phyloP scores from a whole-genome alignment of 176 grass and related monocot species.

The Cymbopogon citratus region DNA sequence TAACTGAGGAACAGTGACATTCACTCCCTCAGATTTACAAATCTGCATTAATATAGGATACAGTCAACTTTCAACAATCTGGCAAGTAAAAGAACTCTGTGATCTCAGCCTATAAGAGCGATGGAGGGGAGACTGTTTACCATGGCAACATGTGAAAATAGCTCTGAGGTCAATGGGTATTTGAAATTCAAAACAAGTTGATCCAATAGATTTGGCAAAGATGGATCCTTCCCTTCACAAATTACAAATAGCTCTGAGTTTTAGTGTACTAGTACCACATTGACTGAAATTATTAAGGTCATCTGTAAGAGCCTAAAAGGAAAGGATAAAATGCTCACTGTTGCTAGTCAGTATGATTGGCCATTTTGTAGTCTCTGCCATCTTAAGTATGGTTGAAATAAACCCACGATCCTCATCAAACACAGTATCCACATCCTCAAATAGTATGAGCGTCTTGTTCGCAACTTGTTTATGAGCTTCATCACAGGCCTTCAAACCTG shows the following conservation, averaged over 20 bases:
- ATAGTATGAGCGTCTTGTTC: constrained; percentile 82
- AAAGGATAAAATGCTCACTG: constrained; percentile 52
- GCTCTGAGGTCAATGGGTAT: constrained; percentile 66
- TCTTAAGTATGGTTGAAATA: constrained; percentile 79
- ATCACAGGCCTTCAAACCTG: constrained; percentile 23
- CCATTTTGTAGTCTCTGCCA: constrained; percentile 73
- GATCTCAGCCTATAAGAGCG: background rate
- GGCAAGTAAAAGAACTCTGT: background rate
- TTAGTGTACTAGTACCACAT: constrained; percentile 4
- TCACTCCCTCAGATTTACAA: constrained; percentile 62
- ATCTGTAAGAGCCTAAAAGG: background rate
- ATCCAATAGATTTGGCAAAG: constrained; percentile 66
- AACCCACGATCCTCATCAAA: constrained; percentile 93
- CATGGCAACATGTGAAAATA: constrained; percentile 65
- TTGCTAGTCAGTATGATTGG: constrained; percentile 98
- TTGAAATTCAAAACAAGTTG: constrained; percentile 71
- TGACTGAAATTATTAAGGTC: constrained; percentile 14
- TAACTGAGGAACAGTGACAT: constrained; percentile 47
- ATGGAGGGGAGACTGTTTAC: constrained; percentile 34
- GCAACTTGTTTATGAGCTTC: constrained; percentile 41
- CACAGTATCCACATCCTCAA: constrained; percentile 94
- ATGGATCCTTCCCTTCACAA: constrained; percentile 67
- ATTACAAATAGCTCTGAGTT: constrained; percentile 9
- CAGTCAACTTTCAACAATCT: constrained; percentile 24
- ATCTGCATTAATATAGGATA: constrained; percentile 48